A percentile compares a stretch with the other conserved stretches of the same genome.
Conservation (phyloP, 805 yeast genomes). For the Yamadazyma phyllophila region DNA sequence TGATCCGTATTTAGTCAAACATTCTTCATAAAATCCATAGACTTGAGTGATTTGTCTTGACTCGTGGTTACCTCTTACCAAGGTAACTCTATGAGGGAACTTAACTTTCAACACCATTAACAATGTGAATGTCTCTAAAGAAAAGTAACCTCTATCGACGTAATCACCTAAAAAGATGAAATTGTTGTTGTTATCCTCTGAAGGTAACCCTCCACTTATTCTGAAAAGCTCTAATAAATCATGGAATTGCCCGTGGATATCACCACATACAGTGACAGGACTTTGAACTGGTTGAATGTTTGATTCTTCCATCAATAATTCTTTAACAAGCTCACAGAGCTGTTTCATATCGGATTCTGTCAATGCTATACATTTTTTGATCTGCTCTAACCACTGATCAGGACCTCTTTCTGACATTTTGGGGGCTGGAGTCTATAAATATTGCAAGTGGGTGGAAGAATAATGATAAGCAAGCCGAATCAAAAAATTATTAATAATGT, state of each 20-base stretch:
- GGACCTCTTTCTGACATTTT: conserved; percentile 42
- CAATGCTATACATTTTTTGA: conserved; percentile 82
- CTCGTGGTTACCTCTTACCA: conserved; percentile 97
- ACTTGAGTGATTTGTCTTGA: conserved; percentile 98
- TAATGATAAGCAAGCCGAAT: not conserved
- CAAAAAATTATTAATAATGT: not conserved
- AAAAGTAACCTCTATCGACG: conserved; percentile 96
- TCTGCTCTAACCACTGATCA: conserved; percentile 93
- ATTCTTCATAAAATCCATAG: conserved; percentile 96
- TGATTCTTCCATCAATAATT: conserved; percentile 91
- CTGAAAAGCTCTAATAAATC: conserved; percentile 88
- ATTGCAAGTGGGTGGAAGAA: not conserved
- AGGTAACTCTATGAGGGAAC: conserved; percentile 79
- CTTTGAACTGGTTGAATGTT: conserved; percentile 91
- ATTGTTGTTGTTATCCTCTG: conserved; percentile 41
- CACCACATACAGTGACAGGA: conserved; percentile 96
- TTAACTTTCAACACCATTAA: conserved; percentile 91
- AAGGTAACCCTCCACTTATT: conserved; percentile 90
- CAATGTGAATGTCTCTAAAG: conserved; percentile 89
- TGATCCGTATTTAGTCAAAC: conserved; percentile 87
- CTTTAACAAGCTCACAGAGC: conserved; percentile 92
- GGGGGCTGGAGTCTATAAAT: not conserved
- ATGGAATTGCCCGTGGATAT: conserved; percentile 97
- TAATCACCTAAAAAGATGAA: conserved; percentile 93
- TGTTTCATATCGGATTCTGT: conserved; percentile 95